phyloP scores from a whole-genome alignment of 1,139 yeast genomes.

The Candida tetrigidarum region DNA sequence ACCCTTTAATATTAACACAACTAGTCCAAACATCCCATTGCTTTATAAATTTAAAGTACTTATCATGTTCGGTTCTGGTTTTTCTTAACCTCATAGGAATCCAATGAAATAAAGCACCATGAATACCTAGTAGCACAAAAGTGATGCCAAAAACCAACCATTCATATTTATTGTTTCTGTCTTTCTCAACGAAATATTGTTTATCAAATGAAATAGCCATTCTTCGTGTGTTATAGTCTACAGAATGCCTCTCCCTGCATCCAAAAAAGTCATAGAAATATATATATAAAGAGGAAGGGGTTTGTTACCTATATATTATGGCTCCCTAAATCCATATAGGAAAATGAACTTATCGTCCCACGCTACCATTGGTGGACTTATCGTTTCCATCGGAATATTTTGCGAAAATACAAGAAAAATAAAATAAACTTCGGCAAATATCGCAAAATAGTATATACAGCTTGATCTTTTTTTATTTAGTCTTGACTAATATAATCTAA shows the following conservation, averaged over 20 bases:
- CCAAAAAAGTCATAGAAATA: no score
- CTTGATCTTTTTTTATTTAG: no score
- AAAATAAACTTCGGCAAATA: not conserved
- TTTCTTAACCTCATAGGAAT: conserved; percentile 32
- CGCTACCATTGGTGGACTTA: conserved; percentile 17
- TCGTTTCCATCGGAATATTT: conserved; percentile 6
- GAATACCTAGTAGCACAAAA: conserved; percentile 29
- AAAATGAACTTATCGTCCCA: not conserved
- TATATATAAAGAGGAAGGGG: not conserved
- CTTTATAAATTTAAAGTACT: conserved; percentile 30
- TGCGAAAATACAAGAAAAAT: conserved; percentile 3
- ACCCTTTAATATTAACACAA: conserved; percentile 20
- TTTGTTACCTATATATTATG: not conserved
- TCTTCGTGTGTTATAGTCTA: not conserved
- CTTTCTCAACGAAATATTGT: conserved; percentile 39
- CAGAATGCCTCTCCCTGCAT: no score
- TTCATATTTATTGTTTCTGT: conserved; percentile 37
- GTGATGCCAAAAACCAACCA: conserved; percentile 38
- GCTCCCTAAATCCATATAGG: not conserved
- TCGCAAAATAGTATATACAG: no score
- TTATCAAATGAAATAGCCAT: conserved; percentile 23
- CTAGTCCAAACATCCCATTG: conserved; percentile 34
- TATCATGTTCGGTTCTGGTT: conserved; percentile 13
- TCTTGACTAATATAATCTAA: no score
- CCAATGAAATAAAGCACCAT: conserved; percentile 50